A percentile compares a stretch with the other conserved stretches of the same genome.
These are phyloP conservation scores for Neostapfia colusana DNA, from an alignment of 176 grass and related monocot genomes.

Conservation along the genomic window DNA sequence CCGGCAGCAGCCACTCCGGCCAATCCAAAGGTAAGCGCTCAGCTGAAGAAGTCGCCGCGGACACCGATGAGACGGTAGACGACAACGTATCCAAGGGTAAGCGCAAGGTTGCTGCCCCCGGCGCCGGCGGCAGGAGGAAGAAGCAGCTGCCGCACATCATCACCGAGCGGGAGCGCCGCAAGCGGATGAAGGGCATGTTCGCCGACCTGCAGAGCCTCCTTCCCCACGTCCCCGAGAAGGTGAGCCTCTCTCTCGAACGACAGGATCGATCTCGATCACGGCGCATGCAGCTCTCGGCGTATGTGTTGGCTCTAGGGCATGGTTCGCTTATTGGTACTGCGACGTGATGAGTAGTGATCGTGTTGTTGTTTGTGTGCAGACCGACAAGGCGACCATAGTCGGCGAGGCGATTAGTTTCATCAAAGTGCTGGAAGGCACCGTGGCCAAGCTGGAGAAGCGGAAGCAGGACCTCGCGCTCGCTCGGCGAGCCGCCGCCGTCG, in stretches of 20 bases:
- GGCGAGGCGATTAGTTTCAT: slow-evolving; percentile 66
- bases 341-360: not conserved
- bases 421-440: slow-evolving; percentile 46
- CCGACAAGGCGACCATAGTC: slow-evolving; percentile 62
- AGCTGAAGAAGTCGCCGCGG: not conserved
- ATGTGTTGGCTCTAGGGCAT: not conserved
- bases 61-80: not conserved
- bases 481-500: not conserved
- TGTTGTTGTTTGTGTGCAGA: slow-evolving; percentile 30
- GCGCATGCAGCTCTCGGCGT: too few relatives aligned
- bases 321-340: too few relatives aligned
- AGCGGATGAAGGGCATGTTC: slow-evolving; percentile 49
- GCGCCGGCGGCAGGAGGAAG: not conserved
- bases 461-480: slow-evolving; percentile 46
- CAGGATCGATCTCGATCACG: not conserved
- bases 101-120: not conserved
- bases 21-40: not conserved
- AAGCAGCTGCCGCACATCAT: slow-evolving; percentile 26
- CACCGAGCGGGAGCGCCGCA: slow-evolving; percentile 52
- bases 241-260: slow-evolving; percentile 7
- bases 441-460: slow-evolving; percentile 44
- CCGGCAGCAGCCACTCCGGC: not conserved
- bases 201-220: slow-evolving; percentile 46
- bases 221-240: slow-evolving; percentile 41
- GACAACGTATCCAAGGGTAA: not conserved